These are phyloP conservation scores for Skeletonema costatum DNA, from an alignment of 108 stramenopile species.

Conservation along the genomic window DNA sequence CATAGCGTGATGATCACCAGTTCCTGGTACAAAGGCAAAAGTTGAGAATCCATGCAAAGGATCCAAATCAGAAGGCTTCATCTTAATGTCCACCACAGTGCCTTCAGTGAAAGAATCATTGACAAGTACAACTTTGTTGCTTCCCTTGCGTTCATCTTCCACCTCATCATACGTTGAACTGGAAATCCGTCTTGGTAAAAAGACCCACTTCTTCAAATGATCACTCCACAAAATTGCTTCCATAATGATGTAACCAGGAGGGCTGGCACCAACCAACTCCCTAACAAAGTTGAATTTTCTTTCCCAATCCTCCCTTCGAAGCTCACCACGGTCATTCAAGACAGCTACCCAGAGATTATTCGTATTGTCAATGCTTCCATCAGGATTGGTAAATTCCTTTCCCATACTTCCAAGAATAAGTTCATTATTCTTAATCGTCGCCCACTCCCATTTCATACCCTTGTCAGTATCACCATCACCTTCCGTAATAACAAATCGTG, in stretches of 20 bases:
- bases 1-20: conserved; percentile 81
- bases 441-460: conserved; percentile 97
- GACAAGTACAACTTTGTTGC: conserved; percentile 86
- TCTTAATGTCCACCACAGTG: conserved; percentile 75
- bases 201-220: conserved; percentile 89
- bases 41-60: conserved; percentile 91
- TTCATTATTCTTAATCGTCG: conserved; percentile 91
- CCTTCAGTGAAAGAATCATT: conserved; percentile 74
- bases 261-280: conserved; percentile 62
- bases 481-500: conserved; percentile 92
- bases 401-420: conserved; percentile 92
- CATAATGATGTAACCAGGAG: conserved; percentile 92
- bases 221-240: conserved; percentile 92
- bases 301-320: conserved; percentile 82
- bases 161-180: conserved; percentile 86
- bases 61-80: conserved; percentile 54
- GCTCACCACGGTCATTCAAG: conserved; percentile 70
- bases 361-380: conserved; percentile 82
- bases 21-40: conserved; percentile 94
- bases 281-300: conserved; percentile 84
- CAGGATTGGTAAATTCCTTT: conserved; percentile 87
- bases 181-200: conserved; percentile 91
- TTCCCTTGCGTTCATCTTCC: conserved; percentile 85
- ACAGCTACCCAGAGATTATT: conserved; percentile 93
- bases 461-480: conserved; percentile 94